Conservation (phyloP, 768 basidiomycete genomes). For the Russula olivacea region DNA sequence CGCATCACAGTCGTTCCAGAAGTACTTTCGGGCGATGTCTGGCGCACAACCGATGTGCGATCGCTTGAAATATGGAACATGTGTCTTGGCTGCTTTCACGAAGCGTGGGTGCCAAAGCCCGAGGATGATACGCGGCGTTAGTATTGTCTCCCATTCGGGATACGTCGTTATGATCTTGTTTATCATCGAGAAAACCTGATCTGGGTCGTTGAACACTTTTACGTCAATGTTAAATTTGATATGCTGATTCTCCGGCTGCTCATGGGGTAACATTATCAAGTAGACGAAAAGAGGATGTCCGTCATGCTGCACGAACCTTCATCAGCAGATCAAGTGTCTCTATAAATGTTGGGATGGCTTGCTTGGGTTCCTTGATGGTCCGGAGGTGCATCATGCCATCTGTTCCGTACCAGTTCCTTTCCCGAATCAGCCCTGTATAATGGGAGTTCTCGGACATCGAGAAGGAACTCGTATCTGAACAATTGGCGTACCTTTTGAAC, state of each 20-base stretch:
- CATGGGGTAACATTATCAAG: constrained; percentile 16
- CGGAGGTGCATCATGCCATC: constrained; percentile 67
- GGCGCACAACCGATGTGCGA: constrained; percentile 79
- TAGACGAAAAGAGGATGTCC: neutral
- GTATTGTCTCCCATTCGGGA: constrained; percentile 61
- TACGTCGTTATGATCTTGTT: constrained; percentile 57
- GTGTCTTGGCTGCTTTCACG: constrained; percentile 63
- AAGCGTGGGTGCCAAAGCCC: constrained; percentile 93
- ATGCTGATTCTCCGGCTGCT: constrained; percentile 66
- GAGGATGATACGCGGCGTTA: constrained; percentile 76
- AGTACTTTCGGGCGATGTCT: constrained; percentile 71
- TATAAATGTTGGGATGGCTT: constrained; percentile 84
- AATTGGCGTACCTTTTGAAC: constrained; percentile 49
- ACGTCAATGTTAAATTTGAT: constrained; percentile 86
- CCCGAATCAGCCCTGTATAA: constrained; percentile 49
- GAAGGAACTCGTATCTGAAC: neutral
- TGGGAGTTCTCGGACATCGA: constrained; percentile 22
- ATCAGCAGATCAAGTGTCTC: constrained; percentile 79
- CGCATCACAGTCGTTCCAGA: constrained; percentile 81
- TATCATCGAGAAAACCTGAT: constrained; percentile 77
- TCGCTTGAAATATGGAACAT: constrained; percentile 76
- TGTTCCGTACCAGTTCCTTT: constrained; percentile 43
- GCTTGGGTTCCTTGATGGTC: constrained; percentile 76
- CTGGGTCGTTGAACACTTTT: constrained; percentile 89
- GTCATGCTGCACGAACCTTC: constrained; percentile 42